A percentile compares a stretch with the other conserved stretches of the same genome.
phyloP scores from a whole-genome alignment of 2,329 filamentous ascomycete genomes.

The Pseudogymnoascus pannorum region DNA sequence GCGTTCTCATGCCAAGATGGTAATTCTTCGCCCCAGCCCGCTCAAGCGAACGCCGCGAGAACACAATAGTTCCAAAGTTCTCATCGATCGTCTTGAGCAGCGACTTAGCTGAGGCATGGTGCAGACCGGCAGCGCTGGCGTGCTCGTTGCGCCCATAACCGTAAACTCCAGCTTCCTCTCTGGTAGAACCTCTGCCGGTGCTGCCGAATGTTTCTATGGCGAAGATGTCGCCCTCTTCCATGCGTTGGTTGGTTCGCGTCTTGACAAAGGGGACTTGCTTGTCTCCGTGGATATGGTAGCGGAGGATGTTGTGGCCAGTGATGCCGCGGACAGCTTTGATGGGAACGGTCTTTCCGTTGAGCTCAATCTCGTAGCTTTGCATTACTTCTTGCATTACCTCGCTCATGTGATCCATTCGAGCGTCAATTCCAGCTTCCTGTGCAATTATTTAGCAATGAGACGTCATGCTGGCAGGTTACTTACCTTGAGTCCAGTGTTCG shows the following conservation, averaged over 20 bases:
- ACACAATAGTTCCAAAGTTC: constrained; percentile 56
- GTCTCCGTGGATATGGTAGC: constrained; percentile 48
- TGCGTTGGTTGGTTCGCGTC: constrained; percentile 40
- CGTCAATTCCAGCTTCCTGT: constrained; percentile 45
- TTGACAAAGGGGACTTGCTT: constrained; percentile 50
- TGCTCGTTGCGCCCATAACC: constrained; percentile 41
- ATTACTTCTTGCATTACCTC: constrained; percentile 53
- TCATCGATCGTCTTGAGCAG: constrained; percentile 52
- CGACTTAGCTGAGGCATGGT: constrained; percentile 46
- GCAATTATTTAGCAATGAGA: neutral
- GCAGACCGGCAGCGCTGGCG: constrained; percentile 32
- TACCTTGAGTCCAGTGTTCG: constrained; percentile 45
- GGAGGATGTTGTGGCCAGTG: constrained; percentile 47
- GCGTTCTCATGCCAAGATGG: constrained; percentile 49
- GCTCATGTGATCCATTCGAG: constrained; percentile 46
- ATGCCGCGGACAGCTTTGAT: constrained; percentile 49
- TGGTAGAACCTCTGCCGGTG: constrained; percentile 42
- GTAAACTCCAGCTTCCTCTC: constrained; percentile 45
- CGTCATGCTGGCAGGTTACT: neutral
- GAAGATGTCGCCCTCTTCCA: constrained; percentile 53
- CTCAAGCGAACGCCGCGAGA: constrained; percentile 55
- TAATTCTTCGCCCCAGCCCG: constrained; percentile 55
- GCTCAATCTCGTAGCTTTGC: constrained; percentile 54
- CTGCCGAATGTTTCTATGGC: constrained; percentile 52
- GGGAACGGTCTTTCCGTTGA: constrained; percentile 44